Conservation (phyloP, 148 eudicot species). For the Agrostemma githago region DNA sequence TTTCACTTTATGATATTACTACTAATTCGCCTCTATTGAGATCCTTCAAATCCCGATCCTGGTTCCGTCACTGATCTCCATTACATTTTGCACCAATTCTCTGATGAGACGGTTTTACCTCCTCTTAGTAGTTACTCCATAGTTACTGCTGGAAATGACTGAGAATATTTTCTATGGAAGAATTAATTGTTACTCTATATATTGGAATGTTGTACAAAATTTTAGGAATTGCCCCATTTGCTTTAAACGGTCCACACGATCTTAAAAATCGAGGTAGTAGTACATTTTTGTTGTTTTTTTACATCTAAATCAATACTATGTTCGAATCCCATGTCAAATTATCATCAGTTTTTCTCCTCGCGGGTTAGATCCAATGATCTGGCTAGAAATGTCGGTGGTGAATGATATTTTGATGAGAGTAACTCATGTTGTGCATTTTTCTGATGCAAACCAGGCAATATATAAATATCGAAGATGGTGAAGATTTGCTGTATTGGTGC, state of each 20-base stretch:
- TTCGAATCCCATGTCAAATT: neutral
- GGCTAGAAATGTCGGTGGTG: neutral
- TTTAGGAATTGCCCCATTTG: too few species aligned
- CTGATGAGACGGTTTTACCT: too few species aligned
- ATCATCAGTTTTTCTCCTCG: neutral
- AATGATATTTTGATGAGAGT: neutral
- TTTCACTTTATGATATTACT: too few species aligned
- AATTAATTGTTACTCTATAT: too few species aligned
- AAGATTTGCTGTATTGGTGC: conserved; percentile 84
- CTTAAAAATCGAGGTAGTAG: neutral
- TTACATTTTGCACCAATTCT: too few species aligned
- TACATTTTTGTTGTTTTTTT: neutral
- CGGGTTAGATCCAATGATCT: neutral
- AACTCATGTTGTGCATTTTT: conserved; percentile 10
- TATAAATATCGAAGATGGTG: conserved; percentile 37
- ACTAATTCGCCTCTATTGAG: too few species aligned
- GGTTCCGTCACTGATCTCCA: too few species aligned
- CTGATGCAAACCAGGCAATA: conserved; percentile 9
- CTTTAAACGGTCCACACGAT: too few species aligned
- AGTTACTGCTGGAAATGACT: neutral
- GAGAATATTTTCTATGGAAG: neutral
- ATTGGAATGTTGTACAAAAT: too few species aligned
- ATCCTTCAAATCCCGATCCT: too few species aligned
- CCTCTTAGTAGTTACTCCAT: neutral
- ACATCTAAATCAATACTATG: neutral